Conservation (phyloP, 352 stramenopile genomes). For the Globisporangium lucens region DNA sequence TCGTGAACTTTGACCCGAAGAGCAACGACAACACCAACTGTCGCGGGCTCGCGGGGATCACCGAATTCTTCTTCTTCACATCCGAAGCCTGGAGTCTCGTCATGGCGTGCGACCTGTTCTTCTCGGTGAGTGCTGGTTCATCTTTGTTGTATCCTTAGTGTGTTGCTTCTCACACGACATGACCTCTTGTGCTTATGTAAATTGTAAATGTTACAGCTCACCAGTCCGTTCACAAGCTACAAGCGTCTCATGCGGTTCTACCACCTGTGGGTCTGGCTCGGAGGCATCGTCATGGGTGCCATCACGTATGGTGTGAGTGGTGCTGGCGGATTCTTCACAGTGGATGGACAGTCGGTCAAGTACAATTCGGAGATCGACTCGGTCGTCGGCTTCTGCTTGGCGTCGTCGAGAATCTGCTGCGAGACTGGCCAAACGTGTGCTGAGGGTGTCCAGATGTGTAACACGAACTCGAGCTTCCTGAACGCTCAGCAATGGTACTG, state of each 20-base stretch:
- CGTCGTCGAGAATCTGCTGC: constrained; percentile 79
- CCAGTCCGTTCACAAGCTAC: constrained; percentile 88
- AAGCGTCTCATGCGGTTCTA: constrained; percentile 89
- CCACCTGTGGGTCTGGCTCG: constrained; percentile 81
- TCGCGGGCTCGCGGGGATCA: constrained; percentile 72
- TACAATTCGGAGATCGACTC: constrained; percentile 58
- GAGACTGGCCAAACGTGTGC: constrained; percentile 45
- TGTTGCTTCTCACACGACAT: not conserved
- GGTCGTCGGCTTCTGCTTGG: constrained; percentile 80
- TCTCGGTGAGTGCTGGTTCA: constrained; percentile 36
- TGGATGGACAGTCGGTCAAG: constrained; percentile 81
- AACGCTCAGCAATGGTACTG: constrained; percentile 76
- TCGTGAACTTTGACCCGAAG: constrained; percentile 68
- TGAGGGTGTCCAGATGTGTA: constrained; percentile 36
- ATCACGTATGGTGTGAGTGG: constrained; percentile 68
- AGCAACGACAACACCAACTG: constrained; percentile 47
- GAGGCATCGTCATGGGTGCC: constrained; percentile 74
- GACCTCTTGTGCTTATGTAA: not conserved
- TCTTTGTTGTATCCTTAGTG: not conserved
- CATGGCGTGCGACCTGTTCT: constrained; percentile 88
- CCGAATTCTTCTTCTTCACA: constrained; percentile 90
- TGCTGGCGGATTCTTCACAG: constrained; percentile 81
- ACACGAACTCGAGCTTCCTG: constrained; percentile 56
- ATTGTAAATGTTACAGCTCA: constrained; percentile 36
- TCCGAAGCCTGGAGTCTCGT: constrained; percentile 84